phyloP scores from a whole-genome alignment of 1,139 yeast species.

The Sugiyamaella pinicola region DNA sequence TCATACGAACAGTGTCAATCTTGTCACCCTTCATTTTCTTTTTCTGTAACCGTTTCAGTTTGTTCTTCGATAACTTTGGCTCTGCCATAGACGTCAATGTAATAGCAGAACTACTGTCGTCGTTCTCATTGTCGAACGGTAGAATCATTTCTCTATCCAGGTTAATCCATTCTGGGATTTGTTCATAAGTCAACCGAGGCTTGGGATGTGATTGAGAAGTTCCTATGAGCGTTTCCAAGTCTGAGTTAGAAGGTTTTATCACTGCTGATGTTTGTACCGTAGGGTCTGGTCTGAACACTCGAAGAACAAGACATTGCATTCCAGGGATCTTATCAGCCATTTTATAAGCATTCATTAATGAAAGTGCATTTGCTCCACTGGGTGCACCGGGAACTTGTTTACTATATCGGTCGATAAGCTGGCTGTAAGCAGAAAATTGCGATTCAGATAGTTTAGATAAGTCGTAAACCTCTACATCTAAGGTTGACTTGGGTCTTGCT shows the following conservation, averaged over 20 bases:
- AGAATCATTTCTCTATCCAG: constrained; percentile 39
- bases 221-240: neutral
- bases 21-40: constrained; percentile 36
- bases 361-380: constrained; percentile 45
- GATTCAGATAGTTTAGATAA: constrained; percentile 37
- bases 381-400: constrained; percentile 45
- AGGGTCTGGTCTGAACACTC: constrained; percentile 39
- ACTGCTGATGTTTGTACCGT: neutral
- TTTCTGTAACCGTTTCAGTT: constrained; percentile 43
- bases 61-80: constrained; percentile 43
- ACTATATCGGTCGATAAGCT: constrained; percentile 44
- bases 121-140: constrained; percentile 20
- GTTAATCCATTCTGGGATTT: constrained; percentile 43
- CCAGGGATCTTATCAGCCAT: constrained; percentile 39
- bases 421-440: constrained; percentile 47
- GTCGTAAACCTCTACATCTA: constrained; percentile 45
- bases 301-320: constrained; percentile 45
- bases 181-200: constrained; percentile 30
- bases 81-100: constrained; percentile 9
- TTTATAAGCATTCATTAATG: constrained; percentile 47
- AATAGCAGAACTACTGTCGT: constrained; percentile 4
- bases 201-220: constrained; percentile 3
- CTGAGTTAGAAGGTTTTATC: neutral
- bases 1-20: constrained; percentile 16
- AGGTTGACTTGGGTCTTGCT: constrained; percentile 36